A percentile compares a stretch with the other conserved stretches of the same genome.
phyloP scores from a whole-genome alignment of 805 yeast genomes.

The Starmerella tilneyi region DNA sequence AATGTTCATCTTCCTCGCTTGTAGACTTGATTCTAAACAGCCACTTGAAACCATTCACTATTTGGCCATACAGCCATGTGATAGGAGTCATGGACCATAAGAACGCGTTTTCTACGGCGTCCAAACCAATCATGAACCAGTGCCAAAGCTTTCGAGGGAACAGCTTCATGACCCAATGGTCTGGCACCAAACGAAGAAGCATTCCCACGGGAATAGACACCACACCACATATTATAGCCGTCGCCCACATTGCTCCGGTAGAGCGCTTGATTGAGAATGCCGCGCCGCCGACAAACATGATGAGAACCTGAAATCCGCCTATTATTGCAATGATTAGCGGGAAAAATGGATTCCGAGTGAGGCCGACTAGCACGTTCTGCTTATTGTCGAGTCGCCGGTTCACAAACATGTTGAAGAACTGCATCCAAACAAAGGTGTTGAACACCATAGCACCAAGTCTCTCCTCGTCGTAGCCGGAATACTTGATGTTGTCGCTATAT shows the following conservation, averaged over 20 bases:
- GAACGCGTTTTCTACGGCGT: constrained; percentile 23
- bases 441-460: constrained; percentile 77
- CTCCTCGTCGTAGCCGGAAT: constrained; percentile 36
- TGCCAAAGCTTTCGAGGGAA: constrained; percentile 55
- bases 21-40: constrained; percentile 20
- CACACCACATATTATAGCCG: constrained; percentile 72
- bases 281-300: constrained; percentile 95
- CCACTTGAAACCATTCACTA: constrained; percentile 11
- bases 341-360: constrained; percentile 76
- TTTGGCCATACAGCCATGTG: constrained; percentile 15
- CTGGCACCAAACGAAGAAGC: constrained; percentile 71
- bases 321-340: constrained; percentile 60
- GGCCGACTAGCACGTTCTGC: constrained; percentile 72
- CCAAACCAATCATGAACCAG: constrained; percentile 24
- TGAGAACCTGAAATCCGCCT: constrained; percentile 73
- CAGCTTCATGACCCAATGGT: constrained; percentile 51
- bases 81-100: constrained; percentile 24
- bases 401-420: constrained; percentile 84
- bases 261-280: constrained; percentile 78
- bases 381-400: constrained; percentile 80
- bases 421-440: constrained; percentile 96
- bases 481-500: constrained; percentile 20
- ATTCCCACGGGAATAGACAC: constrained; percentile 72
- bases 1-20: constrained; percentile 22
- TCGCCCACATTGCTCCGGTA: constrained; percentile 81